Conservation (phyloP, 2,329 filamentous ascomycete genomes). For the Aspergillus ibericus region DNA sequence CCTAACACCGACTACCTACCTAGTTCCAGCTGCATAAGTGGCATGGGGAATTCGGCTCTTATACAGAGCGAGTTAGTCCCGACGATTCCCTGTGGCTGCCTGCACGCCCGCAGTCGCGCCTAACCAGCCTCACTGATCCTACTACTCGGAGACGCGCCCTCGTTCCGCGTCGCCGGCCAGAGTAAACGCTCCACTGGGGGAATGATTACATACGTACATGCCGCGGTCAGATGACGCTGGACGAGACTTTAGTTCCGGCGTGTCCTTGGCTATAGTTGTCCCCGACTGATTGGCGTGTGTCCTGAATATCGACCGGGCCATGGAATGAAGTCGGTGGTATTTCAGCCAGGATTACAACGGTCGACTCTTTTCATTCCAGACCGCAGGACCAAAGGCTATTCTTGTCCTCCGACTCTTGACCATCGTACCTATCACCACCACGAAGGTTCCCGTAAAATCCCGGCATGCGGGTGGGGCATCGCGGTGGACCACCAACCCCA, state of each 20-base stretch:
- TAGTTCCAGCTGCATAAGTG: constrained; percentile 18
- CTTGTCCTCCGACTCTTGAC: not conserved
- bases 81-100: constrained; percentile 19
- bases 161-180: constrained; percentile 19
- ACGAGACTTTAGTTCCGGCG: not conserved
- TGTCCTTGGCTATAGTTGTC: not conserved
- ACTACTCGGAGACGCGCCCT: constrained; percentile 25
- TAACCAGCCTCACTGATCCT: constrained; percentile 19
- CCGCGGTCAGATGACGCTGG: constrained; percentile 17
- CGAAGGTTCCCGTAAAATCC: constrained; percentile 18
- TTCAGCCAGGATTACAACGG: not conserved
- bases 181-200: constrained; percentile 4
- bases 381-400: not conserved
- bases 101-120: constrained; percentile 19
- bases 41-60: constrained; percentile 15
- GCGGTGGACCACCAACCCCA: constrained; percentile 5
- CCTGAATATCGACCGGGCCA: not conserved
- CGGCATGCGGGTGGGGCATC: constrained; percentile 16
- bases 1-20: constrained; percentile 8
- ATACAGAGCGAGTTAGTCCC: constrained; percentile 10
- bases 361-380: not conserved
- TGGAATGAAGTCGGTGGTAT: not conserved
- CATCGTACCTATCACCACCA: not conserved
- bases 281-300: not conserved
- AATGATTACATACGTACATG: constrained; percentile 8